These are phyloP conservation scores for Pythium pyrilobum DNA, from an alignment of 352 stramenopile genomes.

Conservation along the genomic window DNA sequence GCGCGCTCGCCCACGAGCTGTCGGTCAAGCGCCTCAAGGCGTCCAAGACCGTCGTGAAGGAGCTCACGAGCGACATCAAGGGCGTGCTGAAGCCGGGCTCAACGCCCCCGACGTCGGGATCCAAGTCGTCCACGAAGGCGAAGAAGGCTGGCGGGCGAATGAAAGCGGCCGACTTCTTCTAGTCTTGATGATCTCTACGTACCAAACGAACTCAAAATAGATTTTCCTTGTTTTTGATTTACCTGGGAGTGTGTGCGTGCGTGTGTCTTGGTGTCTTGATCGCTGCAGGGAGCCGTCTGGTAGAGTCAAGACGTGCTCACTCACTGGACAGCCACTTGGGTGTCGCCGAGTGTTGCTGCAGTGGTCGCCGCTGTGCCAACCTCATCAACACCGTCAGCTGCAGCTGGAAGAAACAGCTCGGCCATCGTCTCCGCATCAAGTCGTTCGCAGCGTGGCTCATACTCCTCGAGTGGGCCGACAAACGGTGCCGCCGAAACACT, in stretches of 20 bases:
- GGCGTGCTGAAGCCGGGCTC: constrained; percentile 60
- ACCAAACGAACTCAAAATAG: constrained; percentile 12
- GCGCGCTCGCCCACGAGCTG: constrained; percentile 64
- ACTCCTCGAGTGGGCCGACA: constrained; percentile 20
- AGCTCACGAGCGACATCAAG: constrained; percentile 53
- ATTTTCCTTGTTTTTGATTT: constrained; percentile 13
- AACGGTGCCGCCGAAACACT: neutral
- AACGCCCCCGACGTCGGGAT: constrained; percentile 14
- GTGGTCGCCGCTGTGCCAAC: neutral
- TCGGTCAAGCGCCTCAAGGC: constrained; percentile 83
- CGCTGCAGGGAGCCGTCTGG: no score
- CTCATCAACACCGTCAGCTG: neutral
- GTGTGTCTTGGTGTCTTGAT: neutral
- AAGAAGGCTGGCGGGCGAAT: constrained; percentile 44
- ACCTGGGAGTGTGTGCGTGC: neutral
- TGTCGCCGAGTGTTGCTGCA: no score
- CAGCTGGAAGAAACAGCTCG: constrained; percentile 2
- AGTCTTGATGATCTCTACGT: constrained; percentile 9
- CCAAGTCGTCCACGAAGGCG: constrained; percentile 21
- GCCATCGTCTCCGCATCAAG: constrained; percentile 15
- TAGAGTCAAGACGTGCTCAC: no score
- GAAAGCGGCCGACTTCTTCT: constrained; percentile 74
- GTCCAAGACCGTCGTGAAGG: constrained; percentile 49
- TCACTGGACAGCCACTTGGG: no score
- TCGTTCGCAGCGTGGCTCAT: constrained; percentile 5